Percentiles rank a stretch among this genome's conserved stretches.
These are phyloP conservation scores for Phytophthora chlamydospora DNA, from an alignment of 352 stramenopile species.

Conservation along the genomic window DNA sequence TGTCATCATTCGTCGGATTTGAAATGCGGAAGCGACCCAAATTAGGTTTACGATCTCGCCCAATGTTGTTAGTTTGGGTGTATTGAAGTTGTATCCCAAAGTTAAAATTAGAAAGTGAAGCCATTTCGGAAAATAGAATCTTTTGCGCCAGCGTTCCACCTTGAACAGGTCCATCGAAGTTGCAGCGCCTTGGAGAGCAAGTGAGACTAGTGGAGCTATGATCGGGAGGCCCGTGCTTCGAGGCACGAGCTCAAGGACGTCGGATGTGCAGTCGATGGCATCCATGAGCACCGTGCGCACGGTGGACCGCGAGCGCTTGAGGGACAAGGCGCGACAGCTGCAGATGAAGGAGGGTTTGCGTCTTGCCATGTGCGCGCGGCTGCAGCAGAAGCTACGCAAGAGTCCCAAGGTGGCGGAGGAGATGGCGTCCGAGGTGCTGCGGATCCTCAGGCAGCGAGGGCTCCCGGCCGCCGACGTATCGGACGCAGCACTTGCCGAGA, in stretches of 20 bases:
- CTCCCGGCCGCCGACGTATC: conserved; percentile 42
- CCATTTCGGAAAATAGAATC: conserved; percentile 21
- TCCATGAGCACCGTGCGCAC: conserved; percentile 52
- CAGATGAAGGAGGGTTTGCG: conserved; percentile 81
- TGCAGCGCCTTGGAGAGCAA: not conserved
- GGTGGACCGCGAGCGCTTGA: conserved; percentile 69
- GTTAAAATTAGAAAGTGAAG: not conserved
- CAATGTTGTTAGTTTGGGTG: too few species aligned
- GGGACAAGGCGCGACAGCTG: conserved; percentile 66
- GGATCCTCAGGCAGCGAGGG: conserved; percentile 52
- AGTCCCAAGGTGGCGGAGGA: conserved; percentile 65
- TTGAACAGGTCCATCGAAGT: conserved; percentile 7
- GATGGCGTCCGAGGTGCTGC: conserved; percentile 62
- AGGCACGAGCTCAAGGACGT: conserved; percentile 42
- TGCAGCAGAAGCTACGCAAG: conserved; percentile 78
- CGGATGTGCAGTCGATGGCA: conserved; percentile 38
- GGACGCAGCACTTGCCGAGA: conserved; percentile 43
- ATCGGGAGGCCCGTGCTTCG: conserved; percentile 45
- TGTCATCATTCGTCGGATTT: conserved; percentile 16
- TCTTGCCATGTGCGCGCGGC: conserved; percentile 68
- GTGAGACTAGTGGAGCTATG: conserved; percentile 11
- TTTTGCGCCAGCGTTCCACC: not conserved
- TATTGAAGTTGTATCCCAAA: too few species aligned
- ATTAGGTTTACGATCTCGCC: not conserved
- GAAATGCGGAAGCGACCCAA: not conserved